Conservation (phyloP, 352 stramenopile species). For the Achlya hypogyna region DNA sequence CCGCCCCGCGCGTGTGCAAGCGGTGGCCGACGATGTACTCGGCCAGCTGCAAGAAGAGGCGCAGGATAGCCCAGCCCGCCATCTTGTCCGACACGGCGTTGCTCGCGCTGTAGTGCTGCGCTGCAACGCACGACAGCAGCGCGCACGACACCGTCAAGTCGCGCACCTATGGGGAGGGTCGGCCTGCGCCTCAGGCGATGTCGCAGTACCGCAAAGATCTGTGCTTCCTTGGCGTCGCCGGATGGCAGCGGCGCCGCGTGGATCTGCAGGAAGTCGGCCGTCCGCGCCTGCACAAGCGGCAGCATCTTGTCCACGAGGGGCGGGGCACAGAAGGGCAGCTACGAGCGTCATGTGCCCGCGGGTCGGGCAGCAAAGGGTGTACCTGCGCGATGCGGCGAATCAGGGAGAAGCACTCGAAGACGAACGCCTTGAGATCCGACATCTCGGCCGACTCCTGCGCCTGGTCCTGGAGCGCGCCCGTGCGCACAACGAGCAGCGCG, state of each 20-base stretch:
- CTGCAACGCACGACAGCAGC: constrained; percentile 48
- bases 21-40: constrained; percentile 54
- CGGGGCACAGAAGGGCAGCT: constrained; percentile 40
- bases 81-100: constrained; percentile 46
- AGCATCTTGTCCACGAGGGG: constrained; percentile 43
- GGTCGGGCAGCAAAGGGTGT: background rate
- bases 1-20: constrained; percentile 42
- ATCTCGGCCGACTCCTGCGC: constrained; percentile 56
- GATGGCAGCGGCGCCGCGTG: background rate
- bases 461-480: constrained; percentile 57
- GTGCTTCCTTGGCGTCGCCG: background rate
- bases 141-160: constrained; percentile 50
- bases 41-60: constrained; percentile 49
- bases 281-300: constrained; percentile 35
- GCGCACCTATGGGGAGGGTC: constrained; percentile 41
- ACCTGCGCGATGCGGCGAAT: constrained; percentile 52
- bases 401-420: constrained; percentile 62
- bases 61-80: constrained; percentile 52
- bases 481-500: constrained; percentile 32
- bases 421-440: constrained; percentile 58
- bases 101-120: constrained; percentile 49
- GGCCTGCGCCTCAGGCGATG: constrained; percentile 36
- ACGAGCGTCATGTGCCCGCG: background rate
- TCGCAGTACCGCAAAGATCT: constrained; percentile 24
- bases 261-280: constrained; percentile 28